phyloP scores from a whole-genome alignment of 73 alveolate genomes.

The Tetrahymena elliotti region DNA sequence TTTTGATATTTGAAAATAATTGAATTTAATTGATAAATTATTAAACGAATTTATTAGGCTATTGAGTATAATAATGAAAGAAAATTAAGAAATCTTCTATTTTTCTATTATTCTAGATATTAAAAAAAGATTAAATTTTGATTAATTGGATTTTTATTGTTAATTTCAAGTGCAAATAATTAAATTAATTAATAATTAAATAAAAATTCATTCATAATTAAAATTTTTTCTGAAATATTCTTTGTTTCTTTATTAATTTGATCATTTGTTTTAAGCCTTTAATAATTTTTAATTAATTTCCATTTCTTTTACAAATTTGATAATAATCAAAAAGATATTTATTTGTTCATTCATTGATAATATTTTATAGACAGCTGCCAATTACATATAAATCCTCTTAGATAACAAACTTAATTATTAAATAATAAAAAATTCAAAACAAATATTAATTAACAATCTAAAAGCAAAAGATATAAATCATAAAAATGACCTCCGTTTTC shows the following conservation, averaged over 20 bases:
- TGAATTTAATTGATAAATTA: not conserved
- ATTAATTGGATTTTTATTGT: not conserved
- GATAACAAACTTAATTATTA: not conserved
- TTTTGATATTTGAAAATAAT: not conserved
- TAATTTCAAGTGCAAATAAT: too few species aligned
- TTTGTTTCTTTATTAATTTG: not conserved
- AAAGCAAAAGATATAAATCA: not conserved
- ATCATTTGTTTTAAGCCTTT: not conserved
- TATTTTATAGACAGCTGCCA: not conserved
- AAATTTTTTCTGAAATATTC: not conserved
- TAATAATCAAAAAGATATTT: not conserved
- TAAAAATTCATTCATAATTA: not conserved
- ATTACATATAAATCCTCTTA: not conserved
- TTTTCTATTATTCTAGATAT: not conserved
- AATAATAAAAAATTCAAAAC: not conserved
- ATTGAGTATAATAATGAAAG: not conserved
- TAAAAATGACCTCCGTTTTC: constrained; percentile 38
- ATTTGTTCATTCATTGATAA: not conserved
- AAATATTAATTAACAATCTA: not conserved
- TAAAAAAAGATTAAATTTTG: not conserved
- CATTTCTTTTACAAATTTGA: not conserved
- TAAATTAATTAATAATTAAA: too few species aligned
- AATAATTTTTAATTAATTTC: not conserved
- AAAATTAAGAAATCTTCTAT: not conserved
- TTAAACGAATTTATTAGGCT: not conserved